Conservation (phyloP, 768 basidiomycete genomes). For the Naganishia vishniacii region DNA sequence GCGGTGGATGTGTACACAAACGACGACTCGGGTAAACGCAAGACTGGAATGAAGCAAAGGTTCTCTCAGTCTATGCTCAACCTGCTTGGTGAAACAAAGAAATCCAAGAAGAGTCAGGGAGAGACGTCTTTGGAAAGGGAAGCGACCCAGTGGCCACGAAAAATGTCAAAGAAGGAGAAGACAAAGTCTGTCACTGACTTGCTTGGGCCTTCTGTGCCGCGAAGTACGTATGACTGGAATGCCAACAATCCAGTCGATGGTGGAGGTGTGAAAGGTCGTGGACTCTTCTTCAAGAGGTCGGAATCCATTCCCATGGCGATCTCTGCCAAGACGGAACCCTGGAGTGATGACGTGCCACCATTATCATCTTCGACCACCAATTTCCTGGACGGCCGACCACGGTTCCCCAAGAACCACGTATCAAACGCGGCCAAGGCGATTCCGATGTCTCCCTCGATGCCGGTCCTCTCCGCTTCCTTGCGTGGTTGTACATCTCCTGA, state of each 20-base stretch:
- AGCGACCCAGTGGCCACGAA: neutral
- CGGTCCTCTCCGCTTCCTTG: neutral
- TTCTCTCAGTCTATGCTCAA: slow-evolving; percentile 10
- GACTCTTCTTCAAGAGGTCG: slow-evolving; percentile 2
- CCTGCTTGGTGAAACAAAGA: slow-evolving; percentile 3
- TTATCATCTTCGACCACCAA: too few species aligned
- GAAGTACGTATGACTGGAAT: neutral
- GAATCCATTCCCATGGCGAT: neutral
- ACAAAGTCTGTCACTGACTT: slow-evolving; percentile 4
- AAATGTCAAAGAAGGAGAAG: slow-evolving; percentile 4
- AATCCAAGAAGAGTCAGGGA: neutral
- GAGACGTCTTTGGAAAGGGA: neutral
- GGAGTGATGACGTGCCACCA: too few species aligned
- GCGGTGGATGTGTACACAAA: slow-evolving; percentile 16
- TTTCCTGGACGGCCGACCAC: neutral
- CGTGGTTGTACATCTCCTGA: neutral
- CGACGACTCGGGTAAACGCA: neutral
- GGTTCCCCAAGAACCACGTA: too few species aligned
- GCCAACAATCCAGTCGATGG: neutral
- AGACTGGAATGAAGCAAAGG: neutral
- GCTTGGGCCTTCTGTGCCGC: slow-evolving; percentile 1
- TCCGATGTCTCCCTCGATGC: slow-evolving; percentile 4
- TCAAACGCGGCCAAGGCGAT: neutral
- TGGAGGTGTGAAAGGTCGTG: neutral
- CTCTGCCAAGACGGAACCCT: neutral